Evolutionary conservation across 805 yeast genomes (phyloP), one percentile per base, ranked within the genome.

Genomic region (Starmerella powellii): DNA sequence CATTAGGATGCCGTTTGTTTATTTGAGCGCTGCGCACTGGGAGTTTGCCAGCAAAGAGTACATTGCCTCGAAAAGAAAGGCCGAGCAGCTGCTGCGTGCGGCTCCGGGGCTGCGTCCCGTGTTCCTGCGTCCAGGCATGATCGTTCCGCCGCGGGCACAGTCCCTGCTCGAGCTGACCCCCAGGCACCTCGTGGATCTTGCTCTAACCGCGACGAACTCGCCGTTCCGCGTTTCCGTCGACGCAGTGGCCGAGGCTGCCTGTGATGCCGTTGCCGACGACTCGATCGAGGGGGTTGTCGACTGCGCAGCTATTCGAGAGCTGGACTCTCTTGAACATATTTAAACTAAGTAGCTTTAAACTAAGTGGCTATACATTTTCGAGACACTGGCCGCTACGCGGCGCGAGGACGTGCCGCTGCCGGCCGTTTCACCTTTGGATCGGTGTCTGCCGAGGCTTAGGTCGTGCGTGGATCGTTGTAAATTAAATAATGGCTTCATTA

Each of bases 21-120:
- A 83, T 54, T 70, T 86, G 2, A 82, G 94, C 0, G 95, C 95
- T 1, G 93, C 83, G 51, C 62, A 67, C 37, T 78, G 78, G 41
- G 72, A 74, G 40, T 61, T 78, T 18, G 62, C 81, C 5, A 88
- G 91, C 1, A 54, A 63, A 0, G 86, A 79, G 1, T 86, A 86
- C 58, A 73, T 86, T 28, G 66, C 69, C 8, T 75, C 91, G 18
- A 86, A 86, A 54, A 64, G 95, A 51, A 75, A 69, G 45, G 88
- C 95, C 0, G 96, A 86, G 57, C 58, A 59, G 19, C 46, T 37
- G 6, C 44, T 55, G 12, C 78, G 58, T 75, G 17, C 40, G 59
- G 42, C 57, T 66, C 21, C 63, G 72, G 56, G 60, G 1, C 63
- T 82, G 19, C 68, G 88, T 43, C 64, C 80, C 0, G 73, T 86